Base-by-base conservation (phyloP, 441 rosid genomes). In the Omphalea diandra region DNA sequence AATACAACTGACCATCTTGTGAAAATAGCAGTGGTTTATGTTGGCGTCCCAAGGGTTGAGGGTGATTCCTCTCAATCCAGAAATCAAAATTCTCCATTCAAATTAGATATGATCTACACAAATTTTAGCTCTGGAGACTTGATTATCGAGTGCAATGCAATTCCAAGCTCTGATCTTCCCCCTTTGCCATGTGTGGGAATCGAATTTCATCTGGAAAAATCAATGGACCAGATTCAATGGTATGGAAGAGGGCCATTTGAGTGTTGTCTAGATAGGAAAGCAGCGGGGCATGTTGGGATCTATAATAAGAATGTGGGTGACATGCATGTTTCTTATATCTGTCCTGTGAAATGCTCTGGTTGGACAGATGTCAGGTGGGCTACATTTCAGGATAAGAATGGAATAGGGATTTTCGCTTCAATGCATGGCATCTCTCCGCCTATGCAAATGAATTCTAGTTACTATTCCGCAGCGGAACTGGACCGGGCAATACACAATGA, bases 301-400 rank as follows among this genome's bases (percentile, higher is more conserved):
- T 89, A 89, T 60, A 84, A 87, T 76, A 79, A 89, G 61, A 84
- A 53, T 2, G 93, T 87, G 62, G 82, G 77, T 20, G 89, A 80
- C 69, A 79, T 95, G 98, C 97, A 95, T 73, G 98, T 95, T 52
- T 98, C 99, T 68, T 95, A 95, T 71, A 88, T 85, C 63, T 95
- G 87, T 71, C 98, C 98, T 29, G 93, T 88, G 67, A 98, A 95
- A 82, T 84, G 86, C 56, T 87, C 88, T 2, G 99, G 98, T 38
- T 88, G 95, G 75, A 88, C 97, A 65, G 97, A 95, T 87, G 92
- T 95, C 73, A 88, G 97, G 73, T 95, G 99, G 98, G 92, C 85
- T 53, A 86, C 94, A 43, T 90, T 90, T 70, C 82, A 67, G 80
- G 77, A 90, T 84, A 83, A 81, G 58, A 90, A 90, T 54, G 94